Conservation (phyloP, 805 yeast genomes). For the Hanseniaspora opuntiae region DNA sequence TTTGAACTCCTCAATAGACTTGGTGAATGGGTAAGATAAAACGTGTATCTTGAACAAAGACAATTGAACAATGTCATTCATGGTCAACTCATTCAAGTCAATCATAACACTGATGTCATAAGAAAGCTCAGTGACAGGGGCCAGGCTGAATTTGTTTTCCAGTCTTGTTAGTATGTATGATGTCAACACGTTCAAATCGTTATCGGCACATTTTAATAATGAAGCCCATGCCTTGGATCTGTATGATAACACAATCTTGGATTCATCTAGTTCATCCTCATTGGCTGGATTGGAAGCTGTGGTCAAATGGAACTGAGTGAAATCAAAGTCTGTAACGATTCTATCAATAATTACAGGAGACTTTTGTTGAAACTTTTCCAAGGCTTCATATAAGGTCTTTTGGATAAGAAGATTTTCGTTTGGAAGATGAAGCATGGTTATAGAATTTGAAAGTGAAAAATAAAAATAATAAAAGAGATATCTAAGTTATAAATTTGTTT, state of each 20-base stretch:
- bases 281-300: constrained; percentile 37
- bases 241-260: constrained; percentile 24
- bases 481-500: background rate
- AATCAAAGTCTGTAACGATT: constrained; percentile 86
- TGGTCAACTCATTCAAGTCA: constrained; percentile 46
- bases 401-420: constrained; percentile 71
- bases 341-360: constrained; percentile 49
- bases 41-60: constrained; percentile 72
- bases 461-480: background rate
- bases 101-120: constrained; percentile 68
- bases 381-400: constrained; percentile 59
- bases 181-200: constrained; percentile 16
- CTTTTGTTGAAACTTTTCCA: constrained; percentile 19
- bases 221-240: constrained; percentile 25
- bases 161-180: constrained; percentile 19
- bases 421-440: constrained; percentile 66
- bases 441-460: background rate
- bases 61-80: constrained; percentile 31
- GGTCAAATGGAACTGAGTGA: constrained; percentile 83
- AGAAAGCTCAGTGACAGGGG: constrained; percentile 44
- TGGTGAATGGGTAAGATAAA: constrained; percentile 83
- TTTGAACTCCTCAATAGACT: constrained; percentile 71
- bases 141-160: constrained; percentile 13
- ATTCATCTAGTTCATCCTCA: constrained; percentile 27
- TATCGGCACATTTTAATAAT: constrained; percentile 12